Percentiles rank a stretch among this genome's conserved stretches.
These are phyloP conservation scores for Rhodotorula sp. DNA, from an alignment of 1,284 basidiomycete genomes.

Conservation along the genomic window DNA sequence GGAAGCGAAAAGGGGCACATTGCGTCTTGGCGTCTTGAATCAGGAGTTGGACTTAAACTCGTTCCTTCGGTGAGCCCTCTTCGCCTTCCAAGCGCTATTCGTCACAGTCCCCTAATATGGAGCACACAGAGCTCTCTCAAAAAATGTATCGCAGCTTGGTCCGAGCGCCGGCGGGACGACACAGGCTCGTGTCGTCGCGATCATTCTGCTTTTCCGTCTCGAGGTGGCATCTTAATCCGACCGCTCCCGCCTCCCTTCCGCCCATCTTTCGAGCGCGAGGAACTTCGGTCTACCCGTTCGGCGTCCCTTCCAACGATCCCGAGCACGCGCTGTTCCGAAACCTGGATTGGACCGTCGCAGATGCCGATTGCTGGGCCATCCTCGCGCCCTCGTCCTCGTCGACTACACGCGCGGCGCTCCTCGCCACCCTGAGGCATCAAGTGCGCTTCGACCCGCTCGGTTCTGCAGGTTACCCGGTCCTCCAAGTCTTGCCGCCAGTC, in stretches of 20 bases:
- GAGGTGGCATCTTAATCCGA: not conserved
- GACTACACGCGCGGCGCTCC: conserved; percentile 7
- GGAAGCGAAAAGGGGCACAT: too few species aligned
- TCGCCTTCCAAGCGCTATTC: too few species aligned
- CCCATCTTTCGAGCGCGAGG: conserved; percentile 17
- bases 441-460: conserved; percentile 23
- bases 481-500: conserved; percentile 20
- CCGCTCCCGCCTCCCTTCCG: not conserved
- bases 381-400: conserved; percentile 25
- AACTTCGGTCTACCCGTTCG: conserved; percentile 33
- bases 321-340: conserved; percentile 16
- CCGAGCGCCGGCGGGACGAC: too few species aligned
- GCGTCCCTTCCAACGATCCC: conserved; percentile 26
- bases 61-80: too few species aligned
- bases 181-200: too few species aligned
- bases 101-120: too few species aligned
- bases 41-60: too few species aligned
- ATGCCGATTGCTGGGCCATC: conserved; percentile 33
- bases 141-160: not conserved
- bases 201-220: not conserved
- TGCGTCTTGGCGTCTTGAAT: too few species aligned
- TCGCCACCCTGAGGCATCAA: conserved; percentile 26
- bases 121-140: too few species aligned
- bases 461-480: conserved; percentile 28
- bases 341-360: conserved; percentile 21